Evolutionary conservation across 129 eudicot genomes (phyloP), one percentile per base, ranked within the genome.

Genomic region (Helichrysum umbraculigerum): DNA sequence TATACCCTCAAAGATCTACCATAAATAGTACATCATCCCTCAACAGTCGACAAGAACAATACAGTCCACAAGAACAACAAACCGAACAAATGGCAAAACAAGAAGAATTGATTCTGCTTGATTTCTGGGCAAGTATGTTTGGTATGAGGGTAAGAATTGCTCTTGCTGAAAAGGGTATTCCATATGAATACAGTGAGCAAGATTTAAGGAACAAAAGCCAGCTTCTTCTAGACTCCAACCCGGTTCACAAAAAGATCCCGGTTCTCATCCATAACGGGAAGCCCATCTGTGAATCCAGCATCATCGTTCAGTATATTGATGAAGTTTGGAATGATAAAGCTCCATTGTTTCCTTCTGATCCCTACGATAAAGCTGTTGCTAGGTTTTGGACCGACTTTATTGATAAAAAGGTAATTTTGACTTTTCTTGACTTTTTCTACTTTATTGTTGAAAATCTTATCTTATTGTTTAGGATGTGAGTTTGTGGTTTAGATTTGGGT

Each of bases 91-190:
- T 62, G 69, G 59, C 60, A 19, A 61, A 74, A 60, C 82, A 19
- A 41, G 78, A 74, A 25, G 28, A 25, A 64, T 77, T 85, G 17
- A 62, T 82, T 15, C 75, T 87, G 21, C 59, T 87, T 52, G 85
- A 85, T 66, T 19, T 1, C 12, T 80, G 81, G 85, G 50, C 64
- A 47, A 82, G 89, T 56, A 42, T 72, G 71, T 88, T 68, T 68
- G 89, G 89, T 37, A 74, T 76, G 85, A 79, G 85, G 74, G 87
- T 59, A 12, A 84, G 81, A 22, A 87, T 87, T n/a, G 91, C 88
- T 4, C 72, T 87, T 12, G 86, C 85, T 47, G 87, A 85, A 51
- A 87, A 87, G 66, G 81, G 92, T 17, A 58, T 87, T 1, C 25
- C 71, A 2, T 85, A 76, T 14, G 73, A 85, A 29, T 70, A 76